Conservation (phyloP, 805 yeast genomes). For the Ascoidea tarda region DNA sequence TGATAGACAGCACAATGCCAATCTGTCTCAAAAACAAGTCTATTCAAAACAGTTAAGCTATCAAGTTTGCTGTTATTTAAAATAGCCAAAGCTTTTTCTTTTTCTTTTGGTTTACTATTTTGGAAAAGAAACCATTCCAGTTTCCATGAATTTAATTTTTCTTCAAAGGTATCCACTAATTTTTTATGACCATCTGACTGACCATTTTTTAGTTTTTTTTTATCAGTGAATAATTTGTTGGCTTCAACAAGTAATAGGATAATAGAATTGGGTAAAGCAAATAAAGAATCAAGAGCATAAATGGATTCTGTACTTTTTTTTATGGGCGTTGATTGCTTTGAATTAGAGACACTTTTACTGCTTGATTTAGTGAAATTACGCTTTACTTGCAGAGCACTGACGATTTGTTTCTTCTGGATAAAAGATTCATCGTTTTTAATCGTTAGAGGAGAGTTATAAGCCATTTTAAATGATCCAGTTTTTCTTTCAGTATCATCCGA, state of each 20-base stretch:
- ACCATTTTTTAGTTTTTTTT: conserved; percentile 17
- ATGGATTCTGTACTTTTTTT: neutral
- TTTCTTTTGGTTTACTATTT: conserved; percentile 4
- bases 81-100: conserved; percentile 6
- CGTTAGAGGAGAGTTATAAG: no score
- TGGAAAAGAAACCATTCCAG: conserved; percentile 55
- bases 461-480: no score
- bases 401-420: neutral
- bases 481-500: no score
- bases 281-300: conserved; percentile 63
- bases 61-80: neutral
- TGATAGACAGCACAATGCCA: conserved; percentile 61
- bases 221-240: conserved; percentile 50
- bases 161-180: conserved; percentile 24
- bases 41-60: neutral
- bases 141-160: conserved; percentile 47
- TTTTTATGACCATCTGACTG: conserved; percentile 12
- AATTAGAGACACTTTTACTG: neutral
- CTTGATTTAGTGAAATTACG: neutral
- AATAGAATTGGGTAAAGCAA: conserved; percentile 75
- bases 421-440: neutral
- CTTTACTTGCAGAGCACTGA: neutral
- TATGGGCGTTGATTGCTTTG: conserved; percentile 1
- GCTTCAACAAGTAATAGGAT: conserved; percentile 61
- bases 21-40: conserved; percentile 13